Base-by-base conservation (phyloP, 2,329 filamentous ascomycete species). In the Aspergillus pseudoglaucus region DNA sequence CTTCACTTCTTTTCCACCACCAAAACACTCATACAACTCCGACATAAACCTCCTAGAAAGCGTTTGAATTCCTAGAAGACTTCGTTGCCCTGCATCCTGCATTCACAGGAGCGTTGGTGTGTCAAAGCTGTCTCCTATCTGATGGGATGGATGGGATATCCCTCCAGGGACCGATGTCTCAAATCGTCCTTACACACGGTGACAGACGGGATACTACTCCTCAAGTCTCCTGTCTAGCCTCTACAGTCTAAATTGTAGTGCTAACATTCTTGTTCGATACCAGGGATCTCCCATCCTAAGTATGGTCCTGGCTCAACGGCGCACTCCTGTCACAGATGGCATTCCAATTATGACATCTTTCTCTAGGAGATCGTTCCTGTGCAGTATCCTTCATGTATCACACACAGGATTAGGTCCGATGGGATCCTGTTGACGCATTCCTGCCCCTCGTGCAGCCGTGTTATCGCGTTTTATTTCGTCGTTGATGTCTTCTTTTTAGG, bases 391-490 rank as follows among this genome's bases (percentile, higher is more conserved):
- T 39, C 37, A 39, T 39, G 37, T 8, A 18, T 22, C 10, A 12
- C 10, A 20, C 10, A 39, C 37, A 18, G 17, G 37, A 39, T 18
- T 8, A 39, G 37, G 17, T 6, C 18, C 10, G 41, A 37, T 25
- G 7, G n/a, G 12, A 7, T 38, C 32, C 32, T 45, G 14, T 33
- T 25, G 12, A 4, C 6, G 49, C 53, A 56, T 53, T 56, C 53
- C 46, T 47, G 43, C 42, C 50, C 53, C 54, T 52, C 43, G 35
- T 22, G 47, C 43, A 23, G 32, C 42, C 44, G 46, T 20, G 46
- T 48, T 30, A 17, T 50, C 48, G 53, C 54, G 50, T 32, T 49
- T 49, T 23, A 33, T 6, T 40, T 37, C 32, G 35, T 47, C 48
- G 47, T 44, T 43, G 37, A 15, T 38, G n/a, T 47, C 17, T 43